Conservation (phyloP, 2,329 filamentous ascomycete genomes). For the Chalaropsis thielavioides region DNA sequence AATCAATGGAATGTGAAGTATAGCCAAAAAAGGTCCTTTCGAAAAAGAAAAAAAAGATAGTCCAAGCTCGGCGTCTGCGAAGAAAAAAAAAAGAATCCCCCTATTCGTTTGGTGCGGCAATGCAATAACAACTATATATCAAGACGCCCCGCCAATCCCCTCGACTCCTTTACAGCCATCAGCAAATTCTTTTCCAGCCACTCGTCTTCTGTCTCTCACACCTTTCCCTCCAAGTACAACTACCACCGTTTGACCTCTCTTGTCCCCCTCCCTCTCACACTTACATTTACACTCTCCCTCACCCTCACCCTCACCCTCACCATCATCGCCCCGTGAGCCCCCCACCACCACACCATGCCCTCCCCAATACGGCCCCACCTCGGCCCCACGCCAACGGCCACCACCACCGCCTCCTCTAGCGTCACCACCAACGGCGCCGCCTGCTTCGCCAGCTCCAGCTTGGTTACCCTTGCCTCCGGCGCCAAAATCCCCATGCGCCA, state of each 20-base stretch:
- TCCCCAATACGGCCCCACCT: background rate
- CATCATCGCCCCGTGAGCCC: background rate
- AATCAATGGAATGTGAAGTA: too few species aligned
- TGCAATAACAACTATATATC: background rate
- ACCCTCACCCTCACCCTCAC: background rate
- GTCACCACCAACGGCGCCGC: conserved; percentile 22
- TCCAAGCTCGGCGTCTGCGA: too few species aligned
- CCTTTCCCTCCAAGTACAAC: background rate
- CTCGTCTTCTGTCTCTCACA: background rate
- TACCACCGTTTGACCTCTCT: background rate
- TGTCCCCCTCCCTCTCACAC: background rate
- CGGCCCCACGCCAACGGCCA: background rate
- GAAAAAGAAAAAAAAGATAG: background rate
- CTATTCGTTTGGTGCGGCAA: background rate
- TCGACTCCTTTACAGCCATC: background rate
- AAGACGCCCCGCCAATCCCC: background rate
- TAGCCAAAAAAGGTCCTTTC: background rate
- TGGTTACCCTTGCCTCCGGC: conserved; percentile 32
- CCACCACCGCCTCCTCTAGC: conserved; percentile 25
- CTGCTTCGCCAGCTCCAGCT: conserved; percentile 40
- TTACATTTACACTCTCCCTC: background rate
- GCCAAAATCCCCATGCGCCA: conserved; percentile 28
- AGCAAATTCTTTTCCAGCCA: background rate
- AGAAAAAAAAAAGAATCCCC: background rate
- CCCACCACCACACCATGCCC: background rate